Evolutionary conservation across 108 stramenopile species (phyloP), one percentile per base, ranked within the genome.

Genomic region (Nannochloropsis salina): DNA sequence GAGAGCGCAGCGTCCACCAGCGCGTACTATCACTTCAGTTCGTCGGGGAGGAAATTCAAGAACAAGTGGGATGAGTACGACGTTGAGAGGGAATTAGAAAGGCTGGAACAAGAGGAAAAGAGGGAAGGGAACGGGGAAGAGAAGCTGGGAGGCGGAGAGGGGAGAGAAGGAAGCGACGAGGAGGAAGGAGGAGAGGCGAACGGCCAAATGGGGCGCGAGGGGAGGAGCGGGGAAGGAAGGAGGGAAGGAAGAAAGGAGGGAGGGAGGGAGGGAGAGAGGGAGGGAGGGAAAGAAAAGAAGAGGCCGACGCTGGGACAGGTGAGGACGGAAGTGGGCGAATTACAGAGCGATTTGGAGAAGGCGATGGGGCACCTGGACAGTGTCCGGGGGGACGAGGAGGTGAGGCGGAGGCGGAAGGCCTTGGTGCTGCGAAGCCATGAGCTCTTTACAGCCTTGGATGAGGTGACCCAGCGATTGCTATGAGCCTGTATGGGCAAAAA

Each of bases 11-110:
- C 44, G 18, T 45, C 44, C 2, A 44, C 44, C 10, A 84, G 83
- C 43, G 44, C 22, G 18, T 84, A 84, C 6, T 84, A 84, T 45
- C 83, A 84, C 43, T 84, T 84, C n/a, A 44, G 44, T 22, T 84
- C 83, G 42, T 43, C 43, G 6, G 83, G 83, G 44, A 84, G 44
- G 20, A 84, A 84, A 45, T 44, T 84, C 31, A 43, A 43, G 44
- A 84, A 44, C 43, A 84, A 84, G n/a, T 84, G 83, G 83, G 83
- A 84, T 45, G 44, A 43, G 21, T 84, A 84, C 9, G 44, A 84
- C 44, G 83, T 84, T 12, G 83, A 84, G 44, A 43, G 44, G 31
- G 83, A 84, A n/a, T 42, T 84, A n/a, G 43, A 21, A 22, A 43
- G 83, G 6, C n/a, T 84, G 42, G 83, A 84, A 43, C 21, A 6